Conservation (phyloP, 1,284 basidiomycete genomes). For the Heterobasidion occidentale region DNA sequence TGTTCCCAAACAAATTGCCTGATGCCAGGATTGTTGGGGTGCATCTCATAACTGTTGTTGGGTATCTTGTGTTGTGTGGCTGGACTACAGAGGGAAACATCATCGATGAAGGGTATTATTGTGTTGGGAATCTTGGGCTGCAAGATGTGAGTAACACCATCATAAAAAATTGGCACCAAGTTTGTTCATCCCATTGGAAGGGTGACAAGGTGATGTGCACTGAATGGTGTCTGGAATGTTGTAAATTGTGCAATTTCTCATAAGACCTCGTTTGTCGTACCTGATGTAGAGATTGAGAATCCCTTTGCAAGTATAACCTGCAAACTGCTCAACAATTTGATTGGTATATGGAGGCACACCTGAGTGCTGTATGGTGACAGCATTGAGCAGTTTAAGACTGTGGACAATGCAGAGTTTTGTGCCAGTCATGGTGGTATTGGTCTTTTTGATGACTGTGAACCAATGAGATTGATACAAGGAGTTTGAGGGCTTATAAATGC, state of each 20-base stretch:
- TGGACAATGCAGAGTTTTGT: not conserved
- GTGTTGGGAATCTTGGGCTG: conserved; percentile 24
- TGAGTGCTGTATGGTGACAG: not conserved
- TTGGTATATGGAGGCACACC: not conserved
- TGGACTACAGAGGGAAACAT: conserved; percentile 16
- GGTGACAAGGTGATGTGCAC: conserved; percentile 13
- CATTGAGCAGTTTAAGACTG: not conserved
- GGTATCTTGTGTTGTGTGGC: conserved; percentile 10
- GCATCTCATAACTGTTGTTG: conserved; percentile 15
- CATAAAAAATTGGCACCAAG: conserved; percentile 25
- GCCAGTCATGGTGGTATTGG: no score
- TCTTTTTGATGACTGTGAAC: not conserved
- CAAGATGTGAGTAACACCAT: conserved; percentile 24
- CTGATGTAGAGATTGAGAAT: not conserved
- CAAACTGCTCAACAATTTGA: not conserved
- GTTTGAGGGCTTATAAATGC: not conserved
- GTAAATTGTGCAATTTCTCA: not conserved
- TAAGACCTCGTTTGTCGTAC: not conserved
- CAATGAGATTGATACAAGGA: not conserved
- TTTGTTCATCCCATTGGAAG: conserved; percentile 32
- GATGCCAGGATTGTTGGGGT: conserved; percentile 23
- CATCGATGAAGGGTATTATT: conserved; percentile 24
- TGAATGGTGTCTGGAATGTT: conserved; percentile 1
- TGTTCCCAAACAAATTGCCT: conserved; percentile 25
- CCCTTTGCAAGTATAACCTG: not conserved